Base-by-base conservation (phyloP, 192 early-diverging fungal genomes). In the Pilobolus umbonatus region DNA sequence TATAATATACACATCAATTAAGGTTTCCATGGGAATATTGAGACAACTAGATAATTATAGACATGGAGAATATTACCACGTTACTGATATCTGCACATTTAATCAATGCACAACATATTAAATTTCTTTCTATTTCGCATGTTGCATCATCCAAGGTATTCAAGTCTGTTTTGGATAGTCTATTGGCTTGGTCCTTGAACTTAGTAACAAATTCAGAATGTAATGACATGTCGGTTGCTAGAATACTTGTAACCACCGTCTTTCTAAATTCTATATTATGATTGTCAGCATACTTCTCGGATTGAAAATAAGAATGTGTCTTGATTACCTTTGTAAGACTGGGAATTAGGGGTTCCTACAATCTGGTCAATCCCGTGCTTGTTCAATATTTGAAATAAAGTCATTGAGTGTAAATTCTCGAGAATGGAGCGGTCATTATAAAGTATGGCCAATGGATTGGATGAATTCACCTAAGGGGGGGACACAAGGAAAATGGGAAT, bases 341-440 rank as follows among this genome's bases (percentile, higher is more conserved):
- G 5, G 2, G 66, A 50, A 1, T 50, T 36, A 12, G 54, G 25
- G 3, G 48, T 60, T 26, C 61, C 67, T 25, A 38, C 11, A 11
- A 55, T 24, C 60, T 69, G 39, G 50, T 81, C 76, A 46, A 85
- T 77, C 17, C 75, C 75, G 64, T 78, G 72, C 44, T 80, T 78
- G 54, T 85, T 77, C 75, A 85, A 79, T 4, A 85, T 35, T 25
- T 82, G 77, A 59, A 86, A 91, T 28, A 89, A 70, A 19, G 85
- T 80, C 66, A 88, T 84, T 1, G 85, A 83, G 63, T 98, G 95
- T 75, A 94, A 95, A 75, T 92, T 91, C 68, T 98, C 95, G n/a
- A 98, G 78, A 12, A 98, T 93, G 1, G 92, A 90, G 55, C 81
- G 78, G 72, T 98, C 93, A 69, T 96, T 95, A 80, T 96, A 98